These are phyloP conservation scores for Pascua guehoae DNA, from an alignment of 1,284 basidiomycete genomes.

Conservation along the genomic window DNA sequence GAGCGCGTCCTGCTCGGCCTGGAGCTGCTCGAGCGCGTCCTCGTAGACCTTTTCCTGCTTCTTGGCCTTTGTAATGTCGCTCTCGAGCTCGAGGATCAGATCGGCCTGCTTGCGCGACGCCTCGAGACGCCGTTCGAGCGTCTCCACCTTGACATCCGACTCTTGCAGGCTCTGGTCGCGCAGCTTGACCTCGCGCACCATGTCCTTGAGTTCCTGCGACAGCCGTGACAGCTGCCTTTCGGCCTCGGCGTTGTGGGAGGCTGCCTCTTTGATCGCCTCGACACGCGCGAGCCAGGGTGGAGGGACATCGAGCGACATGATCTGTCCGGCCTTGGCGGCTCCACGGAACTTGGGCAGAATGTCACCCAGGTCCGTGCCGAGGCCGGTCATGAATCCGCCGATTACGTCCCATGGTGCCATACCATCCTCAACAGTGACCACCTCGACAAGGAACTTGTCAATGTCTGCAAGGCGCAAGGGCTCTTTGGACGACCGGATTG, in stretches of 20 bases:
- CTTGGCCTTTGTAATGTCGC: constrained; percentile 70
- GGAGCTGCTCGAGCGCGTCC: constrained; percentile 88
- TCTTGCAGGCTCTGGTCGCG: constrained; percentile 91
- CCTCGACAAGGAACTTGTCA: constrained; percentile 67
- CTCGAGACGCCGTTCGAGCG: constrained; percentile 89
- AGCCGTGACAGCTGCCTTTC: constrained; percentile 80
- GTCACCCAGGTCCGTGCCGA: constrained; percentile 66
- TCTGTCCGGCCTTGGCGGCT: constrained; percentile 58
- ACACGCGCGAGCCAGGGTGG: constrained; percentile 87
- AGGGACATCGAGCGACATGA: constrained; percentile 56
- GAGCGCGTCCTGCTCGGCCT: constrained; percentile 77
- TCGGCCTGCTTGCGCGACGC: constrained; percentile 79
- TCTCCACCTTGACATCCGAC: constrained; percentile 82
- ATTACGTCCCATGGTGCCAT: constrained; percentile 72
- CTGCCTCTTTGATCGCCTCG: constrained; percentile 75
- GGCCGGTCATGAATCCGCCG: constrained; percentile 62
- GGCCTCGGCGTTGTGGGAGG: constrained; percentile 83
- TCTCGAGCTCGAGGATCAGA: constrained; percentile 72
- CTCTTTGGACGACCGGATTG: constrained; percentile 68
- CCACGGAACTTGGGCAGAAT: constrained; percentile 69
- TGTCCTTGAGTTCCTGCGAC: constrained; percentile 81
- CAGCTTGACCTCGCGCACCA: constrained; percentile 73
- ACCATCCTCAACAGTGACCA: constrained; percentile 51
- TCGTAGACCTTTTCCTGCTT: constrained; percentile 85
- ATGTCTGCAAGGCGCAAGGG: constrained; percentile 71